Percentiles rank a stretch among this genome's conserved stretches.
These are phyloP conservation scores for Harrya chromipes DNA, from an alignment of 768 basidiomycete genomes.

Conservation along the genomic window DNA sequence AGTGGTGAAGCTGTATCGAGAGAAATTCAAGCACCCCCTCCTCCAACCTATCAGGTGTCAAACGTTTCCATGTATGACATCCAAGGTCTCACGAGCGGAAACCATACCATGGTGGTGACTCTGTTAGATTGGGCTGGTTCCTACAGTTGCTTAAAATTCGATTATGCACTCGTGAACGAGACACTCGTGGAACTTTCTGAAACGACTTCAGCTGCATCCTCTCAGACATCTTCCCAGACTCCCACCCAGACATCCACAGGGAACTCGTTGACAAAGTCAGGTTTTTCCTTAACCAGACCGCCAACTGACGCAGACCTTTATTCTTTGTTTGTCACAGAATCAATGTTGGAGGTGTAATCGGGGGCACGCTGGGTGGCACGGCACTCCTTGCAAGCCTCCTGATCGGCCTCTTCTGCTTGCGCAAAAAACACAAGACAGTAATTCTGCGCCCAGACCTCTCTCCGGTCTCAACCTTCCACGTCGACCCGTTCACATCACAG, in stretches of 20 bases:
- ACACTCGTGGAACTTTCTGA: conserved; percentile 4
- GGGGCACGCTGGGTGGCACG: too few relatives aligned
- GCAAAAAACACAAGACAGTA: conserved; percentile 2
- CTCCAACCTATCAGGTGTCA: conserved; percentile 6
- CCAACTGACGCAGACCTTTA: not conserved
- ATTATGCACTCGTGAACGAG: conserved; percentile 17
- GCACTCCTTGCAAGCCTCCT: too few relatives aligned
- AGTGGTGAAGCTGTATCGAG: conserved; percentile 4
- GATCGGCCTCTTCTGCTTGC: conserved; percentile 4
- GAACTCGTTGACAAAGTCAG: conserved; percentile 2
- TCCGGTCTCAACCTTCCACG: not conserved
- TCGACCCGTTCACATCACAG: conserved; percentile 5
- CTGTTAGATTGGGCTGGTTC: conserved; percentile 11
- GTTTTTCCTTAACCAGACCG: not conserved
- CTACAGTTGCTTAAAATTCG: conserved; percentile 18
- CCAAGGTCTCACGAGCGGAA: conserved; percentile 12
- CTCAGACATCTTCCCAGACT: not conserved
- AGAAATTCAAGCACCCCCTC: conserved; percentile 8
- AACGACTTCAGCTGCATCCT: not conserved
- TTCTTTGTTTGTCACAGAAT: not conserved
- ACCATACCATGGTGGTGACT: conserved; percentile 14
- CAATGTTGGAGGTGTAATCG: conserved; percentile 12
- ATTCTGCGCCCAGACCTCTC: not conserved
- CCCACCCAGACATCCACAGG: not conserved
- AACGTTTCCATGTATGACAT: conserved; percentile 15